Percentiles rank a stretch among this genome's conserved stretches.
phyloP scores from a whole-genome alignment of 345 rosid genomes.

The Eucalyptus polyanthemos region DNA sequence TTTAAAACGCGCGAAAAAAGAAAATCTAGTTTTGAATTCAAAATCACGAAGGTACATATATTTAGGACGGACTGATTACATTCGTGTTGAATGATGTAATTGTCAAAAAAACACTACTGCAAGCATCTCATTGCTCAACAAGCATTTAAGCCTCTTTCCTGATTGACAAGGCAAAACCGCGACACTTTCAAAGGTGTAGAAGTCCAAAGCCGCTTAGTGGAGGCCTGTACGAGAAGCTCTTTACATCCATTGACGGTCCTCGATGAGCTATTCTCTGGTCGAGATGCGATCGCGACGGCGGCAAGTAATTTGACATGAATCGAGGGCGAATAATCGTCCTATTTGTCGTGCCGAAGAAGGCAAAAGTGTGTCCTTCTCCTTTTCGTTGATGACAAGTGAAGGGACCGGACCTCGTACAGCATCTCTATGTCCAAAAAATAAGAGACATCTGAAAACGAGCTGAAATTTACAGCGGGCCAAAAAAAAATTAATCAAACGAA shows the following conservation, averaged over 20 bases:
- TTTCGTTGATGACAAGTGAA: not conserved
- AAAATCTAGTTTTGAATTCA: not conserved
- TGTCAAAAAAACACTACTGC: not conserved
- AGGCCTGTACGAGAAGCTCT: not conserved
- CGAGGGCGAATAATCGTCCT: not conserved
- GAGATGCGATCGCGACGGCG: not conserved
- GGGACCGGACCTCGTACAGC: not conserved
- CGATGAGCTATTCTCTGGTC: not conserved
- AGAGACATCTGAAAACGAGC: not conserved
- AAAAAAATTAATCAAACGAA: not conserved
- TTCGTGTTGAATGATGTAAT: not conserved
- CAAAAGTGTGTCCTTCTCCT: not conserved
- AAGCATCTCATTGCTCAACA: not conserved
- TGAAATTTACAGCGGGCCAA: slow-evolving; percentile 15
- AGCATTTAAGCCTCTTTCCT: not conserved
- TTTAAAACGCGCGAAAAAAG: fast-evolving
- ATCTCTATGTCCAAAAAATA: not conserved
- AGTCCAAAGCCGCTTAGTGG: not conserved
- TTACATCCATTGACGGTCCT: not conserved
- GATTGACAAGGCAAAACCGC: not conserved
- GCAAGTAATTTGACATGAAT: not conserved
- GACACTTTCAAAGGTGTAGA: not conserved
- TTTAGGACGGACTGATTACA: not conserved
- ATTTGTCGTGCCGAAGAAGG: not conserved
- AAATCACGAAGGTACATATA: fast-evolving